These are phyloP conservation scores for Polytrichum commune DNA, from an alignment of 225 moss, liverwort and hornwort species.

Conservation along the genomic window DNA sequence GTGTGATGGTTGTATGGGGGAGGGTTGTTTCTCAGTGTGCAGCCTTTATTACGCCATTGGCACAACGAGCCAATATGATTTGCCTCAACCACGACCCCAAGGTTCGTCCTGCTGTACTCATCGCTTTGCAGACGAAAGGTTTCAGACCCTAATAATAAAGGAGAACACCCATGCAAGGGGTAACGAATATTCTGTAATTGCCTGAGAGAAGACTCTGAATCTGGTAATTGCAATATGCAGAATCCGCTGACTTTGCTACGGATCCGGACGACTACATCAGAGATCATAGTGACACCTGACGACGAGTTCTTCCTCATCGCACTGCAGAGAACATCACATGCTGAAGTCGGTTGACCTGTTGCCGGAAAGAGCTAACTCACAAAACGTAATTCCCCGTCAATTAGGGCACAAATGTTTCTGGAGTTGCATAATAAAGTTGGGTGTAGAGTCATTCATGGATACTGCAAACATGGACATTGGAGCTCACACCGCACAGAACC, in stretches of 20 bases:
- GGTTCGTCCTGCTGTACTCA: conserved; percentile 12
- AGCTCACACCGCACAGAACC: no score
- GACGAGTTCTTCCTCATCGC: conserved; percentile 25
- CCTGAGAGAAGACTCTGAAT: no score
- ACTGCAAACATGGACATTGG: no score
- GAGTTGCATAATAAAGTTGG: no score
- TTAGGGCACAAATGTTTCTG: no score
- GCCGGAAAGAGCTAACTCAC: neutral
- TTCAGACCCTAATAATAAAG: no score
- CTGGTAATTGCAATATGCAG: conserved; percentile 13
- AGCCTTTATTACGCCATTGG: conserved; percentile 46
- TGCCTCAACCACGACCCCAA: conserved; percentile 36
- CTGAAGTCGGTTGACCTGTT: conserved; percentile 17
- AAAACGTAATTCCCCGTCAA: no score
- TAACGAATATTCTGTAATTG: no score
- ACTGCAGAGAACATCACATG: conserved; percentile 33
- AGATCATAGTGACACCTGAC: conserved; percentile 36
- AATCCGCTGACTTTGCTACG: conserved; percentile 42
- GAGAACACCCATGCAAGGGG: no score
- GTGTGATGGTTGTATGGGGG: neutral
- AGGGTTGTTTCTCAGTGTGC: conserved; percentile 25
- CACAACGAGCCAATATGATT: conserved; percentile 53
- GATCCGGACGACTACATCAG: conserved; percentile 26
- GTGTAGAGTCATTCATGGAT: no score
- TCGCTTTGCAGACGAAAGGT: neutral